phyloP scores from a whole-genome alignment of 2,329 filamentous ascomycete species.

The Colletotrichum truncatum region DNA sequence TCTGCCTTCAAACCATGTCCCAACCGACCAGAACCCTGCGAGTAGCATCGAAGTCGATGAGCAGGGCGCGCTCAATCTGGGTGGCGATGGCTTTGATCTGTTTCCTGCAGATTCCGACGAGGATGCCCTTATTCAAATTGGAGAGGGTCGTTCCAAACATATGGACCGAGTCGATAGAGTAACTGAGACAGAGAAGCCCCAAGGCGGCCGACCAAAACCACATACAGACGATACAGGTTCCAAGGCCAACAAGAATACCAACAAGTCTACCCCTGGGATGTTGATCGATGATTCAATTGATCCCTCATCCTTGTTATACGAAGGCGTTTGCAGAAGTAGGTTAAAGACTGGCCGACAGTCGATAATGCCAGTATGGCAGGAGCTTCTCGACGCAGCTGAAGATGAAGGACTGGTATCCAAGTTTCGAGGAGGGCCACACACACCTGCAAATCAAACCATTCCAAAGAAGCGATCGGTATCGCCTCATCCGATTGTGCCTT shows the following conservation, averaged over 20 bases:
- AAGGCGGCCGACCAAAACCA: background rate
- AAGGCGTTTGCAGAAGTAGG: constrained; percentile 54
- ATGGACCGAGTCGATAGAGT: background rate
- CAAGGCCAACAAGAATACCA: background rate
- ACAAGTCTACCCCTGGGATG: background rate
- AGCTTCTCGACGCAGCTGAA: constrained; percentile 51
- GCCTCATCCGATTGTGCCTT: background rate
- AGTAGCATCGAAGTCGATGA: constrained; percentile 73
- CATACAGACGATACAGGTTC: background rate
- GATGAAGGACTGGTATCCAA: constrained; percentile 48
- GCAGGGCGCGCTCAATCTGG: constrained; percentile 57
- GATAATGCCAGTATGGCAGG: constrained; percentile 46
- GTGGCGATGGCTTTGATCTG: constrained; percentile 57
- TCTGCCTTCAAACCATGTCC: constrained; percentile 40
- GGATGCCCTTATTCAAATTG: constrained; percentile 48
- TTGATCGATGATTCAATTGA: constrained; percentile 33
- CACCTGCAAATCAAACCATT: background rate
- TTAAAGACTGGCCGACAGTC: constrained; percentile 47
- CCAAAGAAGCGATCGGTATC: constrained; percentile 7
- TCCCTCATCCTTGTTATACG: background rate
- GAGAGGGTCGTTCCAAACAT: constrained; percentile 4
- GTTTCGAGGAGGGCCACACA: background rate
- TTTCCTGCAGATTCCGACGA: constrained; percentile 64
- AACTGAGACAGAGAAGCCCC: background rate
- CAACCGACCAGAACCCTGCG: constrained; percentile 40